These are phyloP conservation scores for Trichocomaceae sp. DNA, from an alignment of 2,329 filamentous ascomycete species.

Conservation along the genomic window DNA sequence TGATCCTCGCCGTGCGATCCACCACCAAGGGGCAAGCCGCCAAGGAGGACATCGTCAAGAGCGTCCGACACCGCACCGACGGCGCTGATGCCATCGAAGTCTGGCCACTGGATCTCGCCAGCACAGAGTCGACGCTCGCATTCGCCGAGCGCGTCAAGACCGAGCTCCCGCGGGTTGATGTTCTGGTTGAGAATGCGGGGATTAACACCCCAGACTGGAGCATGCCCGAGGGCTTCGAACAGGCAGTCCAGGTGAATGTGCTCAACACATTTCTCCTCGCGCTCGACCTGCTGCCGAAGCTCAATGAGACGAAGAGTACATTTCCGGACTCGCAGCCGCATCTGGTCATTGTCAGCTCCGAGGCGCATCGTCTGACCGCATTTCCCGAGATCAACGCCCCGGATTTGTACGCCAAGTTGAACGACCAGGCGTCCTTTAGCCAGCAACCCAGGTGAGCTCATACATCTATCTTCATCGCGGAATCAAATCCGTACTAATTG, in stretches of 20 bases:
- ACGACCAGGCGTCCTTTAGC: constrained; percentile 13
- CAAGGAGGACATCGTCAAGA: constrained; percentile 1
- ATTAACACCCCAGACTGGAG: not conserved
- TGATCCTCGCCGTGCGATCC: constrained; percentile 46
- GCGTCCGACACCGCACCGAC: not conserved
- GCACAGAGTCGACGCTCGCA: not conserved
- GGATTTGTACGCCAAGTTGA: constrained; percentile 33
- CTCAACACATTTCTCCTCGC: constrained; percentile 48
- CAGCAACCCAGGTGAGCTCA: not conserved
- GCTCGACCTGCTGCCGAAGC: constrained; percentile 46
- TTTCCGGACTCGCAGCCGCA: constrained; percentile 28
- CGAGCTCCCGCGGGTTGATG: not conserved
- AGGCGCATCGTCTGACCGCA: constrained; percentile 31
- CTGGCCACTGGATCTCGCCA: constrained; percentile 3
- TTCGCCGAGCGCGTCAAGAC: not conserved
- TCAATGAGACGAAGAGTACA: constrained; percentile 36
- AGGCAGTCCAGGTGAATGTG: constrained; percentile 48
- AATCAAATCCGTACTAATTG: not conserved
- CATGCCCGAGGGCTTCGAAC: constrained; percentile 43
- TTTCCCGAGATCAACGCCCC: constrained; percentile 40
- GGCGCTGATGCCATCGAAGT: not conserved
- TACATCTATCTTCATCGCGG: not conserved
- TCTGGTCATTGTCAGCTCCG: constrained; percentile 13
- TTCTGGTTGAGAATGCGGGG: not conserved
- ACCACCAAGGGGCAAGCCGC: constrained; percentile 39